phyloP scores from a whole-genome alignment of 805 yeast species.

The Myxozyma monticola region DNA sequence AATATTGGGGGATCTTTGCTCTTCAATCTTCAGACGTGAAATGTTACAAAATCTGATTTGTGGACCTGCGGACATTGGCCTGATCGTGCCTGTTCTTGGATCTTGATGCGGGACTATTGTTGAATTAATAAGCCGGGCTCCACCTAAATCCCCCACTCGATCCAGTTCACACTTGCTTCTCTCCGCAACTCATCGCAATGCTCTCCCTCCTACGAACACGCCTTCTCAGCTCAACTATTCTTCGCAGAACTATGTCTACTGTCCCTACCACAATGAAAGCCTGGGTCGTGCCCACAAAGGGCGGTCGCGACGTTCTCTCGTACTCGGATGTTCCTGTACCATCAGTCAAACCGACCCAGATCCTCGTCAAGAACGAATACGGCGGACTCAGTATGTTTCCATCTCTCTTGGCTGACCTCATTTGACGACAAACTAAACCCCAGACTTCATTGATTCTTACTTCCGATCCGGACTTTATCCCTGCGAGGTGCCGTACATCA shows the following conservation, averaged over 20 bases:
- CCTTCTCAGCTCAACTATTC: too few species aligned
- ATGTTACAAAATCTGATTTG: too few species aligned
- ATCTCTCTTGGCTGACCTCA: background rate
- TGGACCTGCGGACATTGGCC: too few species aligned
- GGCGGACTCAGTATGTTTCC: constrained; percentile 51
- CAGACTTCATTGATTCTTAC: constrained; percentile 56
- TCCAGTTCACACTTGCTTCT: too few species aligned
- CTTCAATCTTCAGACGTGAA: too few species aligned
- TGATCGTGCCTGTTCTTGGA: too few species aligned
- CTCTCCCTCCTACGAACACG: too few species aligned
- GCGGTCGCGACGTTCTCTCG: constrained; percentile 27
- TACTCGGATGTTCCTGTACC: constrained; percentile 60
- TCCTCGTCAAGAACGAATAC: constrained; percentile 70
- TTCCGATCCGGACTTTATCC: constrained; percentile 80
- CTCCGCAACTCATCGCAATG: too few species aligned
- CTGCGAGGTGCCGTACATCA: constrained; percentile 53
- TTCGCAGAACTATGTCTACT: constrained; percentile 12
- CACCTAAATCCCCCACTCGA: too few species aligned
- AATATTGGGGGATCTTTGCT: too few species aligned
- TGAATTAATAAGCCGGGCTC: too few species aligned
- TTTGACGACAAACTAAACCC: background rate
- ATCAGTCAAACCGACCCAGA: constrained; percentile 51
- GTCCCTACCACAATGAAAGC: constrained; percentile 22
- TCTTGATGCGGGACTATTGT: too few species aligned
- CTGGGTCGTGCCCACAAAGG: constrained; percentile 13